Evolutionary conservation across 768 basidiomycete species (phyloP).

Genomic region (Lyophyllum semitale): DNA sequence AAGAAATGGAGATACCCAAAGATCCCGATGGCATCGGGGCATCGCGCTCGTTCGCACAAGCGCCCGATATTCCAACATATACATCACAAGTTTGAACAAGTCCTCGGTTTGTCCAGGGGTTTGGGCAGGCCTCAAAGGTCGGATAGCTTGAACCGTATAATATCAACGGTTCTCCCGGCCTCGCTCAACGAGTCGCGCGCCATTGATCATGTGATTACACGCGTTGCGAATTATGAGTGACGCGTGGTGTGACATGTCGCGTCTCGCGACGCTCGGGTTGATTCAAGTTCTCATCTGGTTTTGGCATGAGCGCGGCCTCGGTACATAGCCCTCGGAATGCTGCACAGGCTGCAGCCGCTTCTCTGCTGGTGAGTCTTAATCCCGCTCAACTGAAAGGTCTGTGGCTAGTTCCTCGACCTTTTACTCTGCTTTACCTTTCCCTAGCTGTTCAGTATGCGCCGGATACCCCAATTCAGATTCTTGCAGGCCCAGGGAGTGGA

Average conservation of each 20-base stretch:
- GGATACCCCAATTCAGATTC: slow-evolving; percentile 67
- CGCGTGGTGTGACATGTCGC: background rate
- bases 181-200: too few species aligned
- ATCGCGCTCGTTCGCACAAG: too few species aligned
- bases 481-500: slow-evolving; percentile 79
- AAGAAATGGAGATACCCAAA: too few species aligned
- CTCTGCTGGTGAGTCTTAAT: slow-evolving; percentile 29
- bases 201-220: slow-evolving; percentile 54
- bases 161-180: too few species aligned
- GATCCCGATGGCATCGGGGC: too few species aligned
- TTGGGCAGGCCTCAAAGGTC: too few species aligned
- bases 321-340: background rate
- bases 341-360: slow-evolving; percentile 52
- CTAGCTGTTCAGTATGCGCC: slow-evolving; percentile 71
- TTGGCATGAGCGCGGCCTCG: slow-evolving; percentile 33
- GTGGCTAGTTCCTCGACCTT: background rate
- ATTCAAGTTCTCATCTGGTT: background rate
- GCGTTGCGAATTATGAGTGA: slow-evolving; percentile 55
- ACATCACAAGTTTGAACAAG: too few species aligned
- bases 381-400: slow-evolving; percentile 16
- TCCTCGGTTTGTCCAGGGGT: too few species aligned
- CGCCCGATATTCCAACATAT: too few species aligned
- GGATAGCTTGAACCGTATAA: too few species aligned
- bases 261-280: background rate
- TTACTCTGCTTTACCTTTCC: background rate